Conservation (phyloP, 2,329 filamentous ascomycete species). For the Fusarium coffeatum region DNA sequence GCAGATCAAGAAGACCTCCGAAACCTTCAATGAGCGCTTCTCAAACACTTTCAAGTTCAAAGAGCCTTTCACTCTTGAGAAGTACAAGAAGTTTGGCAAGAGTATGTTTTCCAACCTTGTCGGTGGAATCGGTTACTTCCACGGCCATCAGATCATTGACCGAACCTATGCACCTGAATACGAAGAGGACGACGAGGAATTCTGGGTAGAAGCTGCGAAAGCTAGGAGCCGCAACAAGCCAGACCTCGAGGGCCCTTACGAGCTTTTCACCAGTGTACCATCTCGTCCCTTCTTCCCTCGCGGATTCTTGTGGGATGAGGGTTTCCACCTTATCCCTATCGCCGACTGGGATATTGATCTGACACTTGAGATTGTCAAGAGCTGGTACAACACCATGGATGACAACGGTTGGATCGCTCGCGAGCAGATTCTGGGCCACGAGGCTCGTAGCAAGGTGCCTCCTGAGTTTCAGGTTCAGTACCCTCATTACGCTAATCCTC, state of each 20-base stretch:
- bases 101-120: constrained; percentile 94
- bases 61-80: constrained; percentile 77
- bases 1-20: constrained; percentile 73
- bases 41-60: constrained; percentile 73
- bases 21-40: constrained; percentile 81
- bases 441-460: constrained; percentile 95
- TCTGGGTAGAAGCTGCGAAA: constrained; percentile 91
- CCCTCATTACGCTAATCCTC: constrained; percentile 96
- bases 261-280: constrained; percentile 91
- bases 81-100: constrained; percentile 83
- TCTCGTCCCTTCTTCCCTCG: constrained; percentile 96
- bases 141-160: constrained; percentile 88
- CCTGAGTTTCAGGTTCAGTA: constrained; percentile 94
- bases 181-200: constrained; percentile 93
- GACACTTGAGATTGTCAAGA: constrained; percentile 86
- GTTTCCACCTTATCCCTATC: constrained; percentile 92
- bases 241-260: constrained; percentile 81
- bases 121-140: constrained; percentile 95
- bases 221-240: constrained; percentile 77
- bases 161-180: constrained; percentile 93
- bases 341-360: constrained; percentile 95
- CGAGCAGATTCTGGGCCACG: constrained; percentile 91
- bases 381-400: constrained; percentile 97
- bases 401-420: constrained; percentile 97
- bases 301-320: constrained; percentile 98